Percentiles rank a stretch among this genome's conserved stretches.
Evolutionary conservation across 208 protist species (phyloP).

Genomic region (Novymonas esmeraldas): DNA sequence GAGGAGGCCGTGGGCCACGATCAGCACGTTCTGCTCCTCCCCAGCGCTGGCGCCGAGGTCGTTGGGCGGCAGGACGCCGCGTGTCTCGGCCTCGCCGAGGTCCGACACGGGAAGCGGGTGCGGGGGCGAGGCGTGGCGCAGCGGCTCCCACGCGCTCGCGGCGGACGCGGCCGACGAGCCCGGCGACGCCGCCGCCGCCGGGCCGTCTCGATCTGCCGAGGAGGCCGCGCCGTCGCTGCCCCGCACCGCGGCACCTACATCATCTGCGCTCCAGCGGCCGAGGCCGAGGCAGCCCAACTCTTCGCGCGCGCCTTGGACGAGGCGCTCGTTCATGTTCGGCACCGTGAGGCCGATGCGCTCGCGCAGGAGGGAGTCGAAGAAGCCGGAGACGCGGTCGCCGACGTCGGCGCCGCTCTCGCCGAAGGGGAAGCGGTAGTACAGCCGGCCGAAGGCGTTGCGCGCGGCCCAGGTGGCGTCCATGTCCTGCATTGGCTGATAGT

Average conservation of each 20-base stretch:
- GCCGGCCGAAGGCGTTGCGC: conserved; percentile 75
- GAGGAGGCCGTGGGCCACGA: conserved; percentile 87
- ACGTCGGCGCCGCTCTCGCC: conserved; percentile 93
- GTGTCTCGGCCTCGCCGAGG: conserved; percentile 17
- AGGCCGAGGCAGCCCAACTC: conserved; percentile 17
- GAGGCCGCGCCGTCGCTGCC: background rate
- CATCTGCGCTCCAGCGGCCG: conserved; percentile 18
- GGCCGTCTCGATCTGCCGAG: background rate
- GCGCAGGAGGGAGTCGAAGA: conserved; percentile 87
- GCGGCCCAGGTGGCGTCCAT: conserved; percentile 79
- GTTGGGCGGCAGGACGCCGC: conserved; percentile 31
- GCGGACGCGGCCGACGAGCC: background rate
- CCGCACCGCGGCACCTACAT: background rate
- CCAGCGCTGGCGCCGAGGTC: conserved; percentile 22
- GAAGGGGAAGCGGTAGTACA: conserved; percentile 92
- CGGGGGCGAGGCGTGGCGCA: background rate
- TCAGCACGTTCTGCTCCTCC: conserved; percentile 84
- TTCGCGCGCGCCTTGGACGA: conserved; percentile 18
- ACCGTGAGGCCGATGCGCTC: conserved; percentile 71
- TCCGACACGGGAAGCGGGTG: conserved; percentile 13
- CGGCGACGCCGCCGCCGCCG: background rate
- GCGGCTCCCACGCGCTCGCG: background rate
- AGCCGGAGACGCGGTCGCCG: conserved; percentile 87
- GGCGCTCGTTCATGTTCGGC: conserved; percentile 58
- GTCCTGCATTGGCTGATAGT: conserved; percentile 81